phyloP scores from a whole-genome alignment of 345 rosid genomes.

The Gossypium herbaceum region DNA sequence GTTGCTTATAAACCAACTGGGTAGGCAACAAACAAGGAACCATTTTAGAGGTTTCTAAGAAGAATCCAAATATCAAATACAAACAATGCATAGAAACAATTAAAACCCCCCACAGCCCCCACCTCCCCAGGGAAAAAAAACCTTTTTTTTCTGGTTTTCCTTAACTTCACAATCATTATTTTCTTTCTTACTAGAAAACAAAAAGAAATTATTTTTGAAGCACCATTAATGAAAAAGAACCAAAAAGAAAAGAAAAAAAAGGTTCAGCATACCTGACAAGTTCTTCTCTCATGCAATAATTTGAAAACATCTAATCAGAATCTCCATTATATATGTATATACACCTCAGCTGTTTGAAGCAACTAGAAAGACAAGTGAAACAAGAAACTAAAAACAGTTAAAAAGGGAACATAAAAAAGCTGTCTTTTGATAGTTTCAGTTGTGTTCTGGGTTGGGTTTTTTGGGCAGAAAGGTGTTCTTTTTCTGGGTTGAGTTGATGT shows the following conservation, averaged over 20 bases:
- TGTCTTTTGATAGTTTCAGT: neutral
- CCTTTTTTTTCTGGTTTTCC: neutral
- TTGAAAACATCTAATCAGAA: neutral
- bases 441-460: neutral
- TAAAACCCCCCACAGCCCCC: neutral
- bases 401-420: neutral
- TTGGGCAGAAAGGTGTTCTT: neutral
- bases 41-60: constrained; percentile 1
- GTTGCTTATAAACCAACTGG: constrained; percentile 12
- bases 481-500: neutral
- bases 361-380: neutral
- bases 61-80: constrained; percentile 3
- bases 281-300: neutral
- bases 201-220: neutral
- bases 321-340: neutral
- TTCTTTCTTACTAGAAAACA: neutral
- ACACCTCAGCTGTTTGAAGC: neutral
- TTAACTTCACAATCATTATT: neutral
- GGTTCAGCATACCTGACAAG: constrained; percentile 8
- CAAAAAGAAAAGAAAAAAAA: too few species aligned
- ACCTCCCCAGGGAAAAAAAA: neutral
- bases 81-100: constrained; percentile 7
- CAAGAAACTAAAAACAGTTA: neutral
- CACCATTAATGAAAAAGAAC: neutral
- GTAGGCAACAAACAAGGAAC: constrained; percentile 11